Conservation (phyloP, 2,329 filamentous ascomycete genomes). For the Aspergillus melleus region DNA sequence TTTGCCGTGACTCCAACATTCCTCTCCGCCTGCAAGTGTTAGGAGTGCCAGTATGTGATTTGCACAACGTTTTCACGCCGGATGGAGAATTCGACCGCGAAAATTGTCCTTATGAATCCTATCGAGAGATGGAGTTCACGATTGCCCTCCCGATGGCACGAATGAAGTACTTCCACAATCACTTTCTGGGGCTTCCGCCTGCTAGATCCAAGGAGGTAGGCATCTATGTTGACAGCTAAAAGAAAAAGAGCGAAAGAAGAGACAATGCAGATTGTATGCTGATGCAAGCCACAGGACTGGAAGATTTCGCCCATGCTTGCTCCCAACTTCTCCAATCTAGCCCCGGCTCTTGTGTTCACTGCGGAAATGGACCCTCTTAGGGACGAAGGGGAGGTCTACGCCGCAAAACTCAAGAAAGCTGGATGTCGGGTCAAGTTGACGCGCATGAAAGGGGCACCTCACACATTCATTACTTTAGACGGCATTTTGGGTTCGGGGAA, state of each 20-base stretch:
- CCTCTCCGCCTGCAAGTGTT: constrained; percentile 40
- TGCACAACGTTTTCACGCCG: constrained; percentile 38
- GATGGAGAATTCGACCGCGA: constrained; percentile 36
- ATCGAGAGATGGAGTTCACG: constrained; percentile 41
- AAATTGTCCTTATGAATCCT: constrained; percentile 40
- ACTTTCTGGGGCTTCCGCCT: constrained; percentile 41
- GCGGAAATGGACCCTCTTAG: constrained; percentile 45
- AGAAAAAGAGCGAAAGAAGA: no score
- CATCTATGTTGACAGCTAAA: not conserved
- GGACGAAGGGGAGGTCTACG: constrained; percentile 44
- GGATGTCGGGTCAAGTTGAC: constrained; percentile 34
- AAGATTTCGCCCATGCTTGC: constrained; percentile 44
- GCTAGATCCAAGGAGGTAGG: constrained; percentile 35
- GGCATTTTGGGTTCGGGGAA: constrained; percentile 32
- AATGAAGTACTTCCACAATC: constrained; percentile 42
- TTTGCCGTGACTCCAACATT: constrained; percentile 38
- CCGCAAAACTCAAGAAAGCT: constrained; percentile 36
- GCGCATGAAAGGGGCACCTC: constrained; percentile 35
- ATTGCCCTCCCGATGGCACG: constrained; percentile 35
- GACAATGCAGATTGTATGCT: not conserved
- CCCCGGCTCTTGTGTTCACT: constrained; percentile 41
- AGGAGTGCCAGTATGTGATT: constrained; percentile 38
- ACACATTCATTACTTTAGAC: constrained; percentile 32
- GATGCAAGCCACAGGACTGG: constrained; percentile 34
- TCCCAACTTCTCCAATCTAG: constrained; percentile 35